Base-by-base conservation (phyloP, 345 rosid species). In the Isatis tinctoria region DNA sequence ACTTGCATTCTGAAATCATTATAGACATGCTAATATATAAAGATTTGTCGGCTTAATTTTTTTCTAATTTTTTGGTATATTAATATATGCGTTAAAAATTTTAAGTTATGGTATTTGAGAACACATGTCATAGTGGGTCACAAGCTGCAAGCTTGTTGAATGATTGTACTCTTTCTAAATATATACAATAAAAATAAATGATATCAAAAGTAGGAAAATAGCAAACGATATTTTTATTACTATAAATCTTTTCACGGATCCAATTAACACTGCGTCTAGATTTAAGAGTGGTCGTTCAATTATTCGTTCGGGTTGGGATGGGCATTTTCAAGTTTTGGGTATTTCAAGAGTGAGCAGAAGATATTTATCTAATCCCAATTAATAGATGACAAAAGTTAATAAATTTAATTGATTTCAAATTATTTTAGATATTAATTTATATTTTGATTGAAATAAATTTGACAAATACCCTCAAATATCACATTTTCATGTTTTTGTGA, bases 51-150 rank as follows among this genome's bases (percentile, higher is more conserved):
- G 22, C 35, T 65, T 12, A 20, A 47, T 7, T 18, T 57, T 57
- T 12, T 12, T 56, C 20, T 56, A 33, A 41, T 33, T 30, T 33
- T 49, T 20, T 45, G 8, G n/a, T 20, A 53, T 49, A n/a, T n/a
- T n/a, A n/a, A n/a, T n/a, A 45, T 60, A 52, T 61, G 51, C 58
- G 47, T 59, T 33, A 1, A 3, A 30, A 13, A 26, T 61, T 36
- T 36, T 35, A 40, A 48, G 47, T 66, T 22, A 59, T 52, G 30
- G 56, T 40, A 67, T n/a, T 67, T 51, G 28, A 30, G 69, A 68
- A 73, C 76, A 73, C 39, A 52, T 74, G 49, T 35, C 79, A 61
- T 17, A 72, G 20, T 57, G 74, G 64, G 61, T 41, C 73, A 69
- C 54, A 69, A 22, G 24, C 24, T 22, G 24, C 64, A 69, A 69